Conservation (phyloP, 441 rosid species). For the Raphanus hybrid region DNA sequence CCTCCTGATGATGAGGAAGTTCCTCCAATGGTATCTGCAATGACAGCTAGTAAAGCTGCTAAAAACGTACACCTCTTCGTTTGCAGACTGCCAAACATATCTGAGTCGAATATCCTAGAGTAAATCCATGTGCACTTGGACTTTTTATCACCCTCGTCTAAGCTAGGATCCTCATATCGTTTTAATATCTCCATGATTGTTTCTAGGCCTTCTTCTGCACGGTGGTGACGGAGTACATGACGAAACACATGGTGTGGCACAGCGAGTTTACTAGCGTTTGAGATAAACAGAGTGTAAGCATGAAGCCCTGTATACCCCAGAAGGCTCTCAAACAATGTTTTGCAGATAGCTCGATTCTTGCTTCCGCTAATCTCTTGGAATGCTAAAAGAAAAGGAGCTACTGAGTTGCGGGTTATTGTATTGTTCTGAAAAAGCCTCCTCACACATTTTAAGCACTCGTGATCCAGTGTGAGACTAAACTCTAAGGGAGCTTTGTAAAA, state of each 20-base stretch:
- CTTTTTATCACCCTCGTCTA: conserved; percentile 10
- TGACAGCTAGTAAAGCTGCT: not conserved
- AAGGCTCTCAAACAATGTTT: not conserved
- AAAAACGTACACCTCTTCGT: not conserved
- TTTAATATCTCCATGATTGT: conserved; percentile 1
- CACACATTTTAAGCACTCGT: not conserved
- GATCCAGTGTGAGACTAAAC: not conserved
- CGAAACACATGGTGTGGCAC: not conserved
- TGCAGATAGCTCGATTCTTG: not conserved
- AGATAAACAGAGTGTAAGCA: conserved; percentile 7
- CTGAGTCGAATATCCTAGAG: conserved; percentile 9
- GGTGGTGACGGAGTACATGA: not conserved
- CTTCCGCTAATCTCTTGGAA: not conserved
- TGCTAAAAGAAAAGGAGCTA: not conserved
- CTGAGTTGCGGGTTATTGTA: not conserved
- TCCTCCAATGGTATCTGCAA: conserved; percentile 4
- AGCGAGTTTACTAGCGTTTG: conserved; percentile 6
- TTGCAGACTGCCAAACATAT: conserved; percentile 3
- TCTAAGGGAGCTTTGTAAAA: not conserved
- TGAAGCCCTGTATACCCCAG: not conserved
- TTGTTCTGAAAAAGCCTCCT: not conserved
- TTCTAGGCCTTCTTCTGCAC: not conserved
- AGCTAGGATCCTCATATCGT: conserved; percentile 4
- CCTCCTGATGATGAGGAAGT: not conserved
- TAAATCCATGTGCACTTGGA: conserved; percentile 17